Percentiles rank a stretch among this genome's conserved stretches.
Conservation (phyloP, 129 eudicot genomes). For the Oenanthe sinensis region DNA sequence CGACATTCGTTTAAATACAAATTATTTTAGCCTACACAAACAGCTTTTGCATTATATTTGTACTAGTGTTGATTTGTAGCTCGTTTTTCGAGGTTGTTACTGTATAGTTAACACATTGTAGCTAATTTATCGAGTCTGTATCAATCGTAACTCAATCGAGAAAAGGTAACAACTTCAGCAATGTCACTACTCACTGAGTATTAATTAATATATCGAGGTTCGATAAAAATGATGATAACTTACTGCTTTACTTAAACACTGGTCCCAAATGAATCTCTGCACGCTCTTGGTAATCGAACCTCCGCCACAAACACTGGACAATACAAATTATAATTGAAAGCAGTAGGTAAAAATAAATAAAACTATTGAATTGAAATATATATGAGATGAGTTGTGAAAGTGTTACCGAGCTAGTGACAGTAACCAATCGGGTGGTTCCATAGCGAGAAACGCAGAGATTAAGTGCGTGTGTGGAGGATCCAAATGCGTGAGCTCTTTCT, state of each 20-base stretch:
- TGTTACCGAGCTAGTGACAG: conserved; percentile 56
- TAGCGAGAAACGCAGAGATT: conserved; percentile 68
- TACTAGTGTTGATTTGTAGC: not conserved
- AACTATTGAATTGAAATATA: not conserved
- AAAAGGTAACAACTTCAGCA: not conserved
- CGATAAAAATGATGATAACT: conserved; percentile 2
- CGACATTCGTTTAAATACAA: not conserved
- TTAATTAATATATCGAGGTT: not conserved
- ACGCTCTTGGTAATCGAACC: conserved; percentile 71
- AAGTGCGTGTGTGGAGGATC: conserved; percentile 39
- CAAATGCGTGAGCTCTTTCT: conserved; percentile 23
- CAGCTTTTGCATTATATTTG: too few species aligned
- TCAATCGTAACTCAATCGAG: not conserved
- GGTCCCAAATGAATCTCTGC: conserved; percentile 63
- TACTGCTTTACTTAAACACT: conserved; percentile 55
- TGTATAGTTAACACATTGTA: not conserved
- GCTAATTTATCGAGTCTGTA: not conserved
- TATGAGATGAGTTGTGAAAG: not conserved
- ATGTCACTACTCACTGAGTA: too few species aligned
- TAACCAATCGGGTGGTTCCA: conserved; percentile 68
- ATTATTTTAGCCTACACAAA: not conserved
- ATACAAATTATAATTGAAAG: not conserved
- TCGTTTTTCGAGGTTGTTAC: not conserved
- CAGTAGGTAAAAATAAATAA: not conserved
- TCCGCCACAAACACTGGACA: conserved; percentile 55